Evolutionary conservation across 2,329 filamentous ascomycete genomes (phyloP).

Genomic region (Verticillium zaregamsianum): DNA sequence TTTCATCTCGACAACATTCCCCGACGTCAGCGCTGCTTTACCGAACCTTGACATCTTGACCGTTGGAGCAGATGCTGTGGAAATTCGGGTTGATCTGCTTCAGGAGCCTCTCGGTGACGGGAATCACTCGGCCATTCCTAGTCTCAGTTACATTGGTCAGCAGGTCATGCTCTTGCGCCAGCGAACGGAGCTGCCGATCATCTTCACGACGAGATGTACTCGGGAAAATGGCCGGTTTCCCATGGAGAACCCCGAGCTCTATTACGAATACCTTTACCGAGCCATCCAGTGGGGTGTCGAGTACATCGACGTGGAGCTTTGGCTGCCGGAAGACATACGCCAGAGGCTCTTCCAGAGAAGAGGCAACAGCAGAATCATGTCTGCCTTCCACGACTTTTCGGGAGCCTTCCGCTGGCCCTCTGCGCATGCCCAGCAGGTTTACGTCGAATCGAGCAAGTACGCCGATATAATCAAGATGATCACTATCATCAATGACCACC

Average conservation of each 20-base stretch:
- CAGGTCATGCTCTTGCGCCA: constrained; percentile 82
- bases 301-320: constrained; percentile 85
- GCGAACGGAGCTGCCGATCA: constrained; percentile 82
- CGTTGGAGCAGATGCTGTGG: constrained; percentile 80
- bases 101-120: constrained; percentile 65
- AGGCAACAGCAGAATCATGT: constrained; percentile 81
- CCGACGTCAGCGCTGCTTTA: constrained; percentile 76
- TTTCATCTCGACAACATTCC: constrained; percentile 84
- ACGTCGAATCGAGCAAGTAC: constrained; percentile 66
- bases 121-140: constrained; percentile 62
- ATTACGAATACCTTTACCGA: constrained; percentile 74
- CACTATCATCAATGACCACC: constrained; percentile 72
- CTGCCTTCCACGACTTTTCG: constrained; percentile 88
- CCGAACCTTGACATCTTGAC: constrained; percentile 85
- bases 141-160: constrained; percentile 78
- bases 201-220: constrained; percentile 80
- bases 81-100: constrained; percentile 78
- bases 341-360: constrained; percentile 62
- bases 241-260: constrained; percentile 72
- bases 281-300: constrained; percentile 88
- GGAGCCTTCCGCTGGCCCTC: constrained; percentile 82
- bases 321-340: constrained; percentile 75
- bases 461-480: constrained; percentile 92
- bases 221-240: constrained; percentile 81
- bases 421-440: constrained; percentile 65